Conservation (phyloP, 2,329 filamentous ascomycete genomes). For the Pyrenochaeta sp. region DNA sequence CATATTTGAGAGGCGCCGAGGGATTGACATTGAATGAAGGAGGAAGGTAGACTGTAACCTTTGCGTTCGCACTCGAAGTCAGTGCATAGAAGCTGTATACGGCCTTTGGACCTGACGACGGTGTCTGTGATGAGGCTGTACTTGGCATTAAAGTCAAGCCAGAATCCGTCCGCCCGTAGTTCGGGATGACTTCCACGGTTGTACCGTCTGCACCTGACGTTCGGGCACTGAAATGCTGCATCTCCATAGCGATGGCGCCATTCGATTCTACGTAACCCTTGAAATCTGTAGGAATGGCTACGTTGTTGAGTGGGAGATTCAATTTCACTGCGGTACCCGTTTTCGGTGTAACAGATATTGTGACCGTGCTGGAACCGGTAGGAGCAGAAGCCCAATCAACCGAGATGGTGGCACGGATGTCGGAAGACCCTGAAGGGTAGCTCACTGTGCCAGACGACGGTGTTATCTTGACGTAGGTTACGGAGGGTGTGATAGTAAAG, state of each 20-base stretch:
- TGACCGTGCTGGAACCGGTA: slow-evolving; percentile 18
- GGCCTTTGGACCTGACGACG: slow-evolving; percentile 21
- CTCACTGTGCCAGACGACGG: slow-evolving; percentile 31
- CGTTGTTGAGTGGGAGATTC: slow-evolving; percentile 26
- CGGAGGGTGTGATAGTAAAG: slow-evolving; percentile 29
- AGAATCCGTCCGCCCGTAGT: slow-evolving; percentile 37
- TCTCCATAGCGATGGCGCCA: slow-evolving; percentile 32
- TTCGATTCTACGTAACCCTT: slow-evolving; percentile 33
- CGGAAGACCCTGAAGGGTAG: slow-evolving; percentile 33
- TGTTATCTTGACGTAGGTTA: slow-evolving; percentile 25
- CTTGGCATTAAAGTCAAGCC: slow-evolving; percentile 30
- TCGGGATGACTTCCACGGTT: slow-evolving; percentile 22
- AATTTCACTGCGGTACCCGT: slow-evolving; percentile 25
- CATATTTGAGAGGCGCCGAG: slow-evolving; percentile 55
- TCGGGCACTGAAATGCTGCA: slow-evolving; percentile 22
- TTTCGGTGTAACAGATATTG: slow-evolving; percentile 28
- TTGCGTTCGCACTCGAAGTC: slow-evolving; percentile 19
- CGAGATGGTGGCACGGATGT: slow-evolving; percentile 28
- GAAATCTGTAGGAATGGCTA: slow-evolving; percentile 20
- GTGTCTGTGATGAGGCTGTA: slow-evolving; percentile 23
- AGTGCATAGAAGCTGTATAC: slow-evolving; percentile 29
- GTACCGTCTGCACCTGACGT: slow-evolving; percentile 7
- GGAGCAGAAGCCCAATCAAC: slow-evolving; percentile 37
- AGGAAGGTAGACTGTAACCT: slow-evolving; percentile 46
- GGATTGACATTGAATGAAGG: slow-evolving; percentile 60